These are phyloP conservation scores for Phytopythium sindhum DNA, from an alignment of 352 stramenopile species.

Conservation along the genomic window DNA sequence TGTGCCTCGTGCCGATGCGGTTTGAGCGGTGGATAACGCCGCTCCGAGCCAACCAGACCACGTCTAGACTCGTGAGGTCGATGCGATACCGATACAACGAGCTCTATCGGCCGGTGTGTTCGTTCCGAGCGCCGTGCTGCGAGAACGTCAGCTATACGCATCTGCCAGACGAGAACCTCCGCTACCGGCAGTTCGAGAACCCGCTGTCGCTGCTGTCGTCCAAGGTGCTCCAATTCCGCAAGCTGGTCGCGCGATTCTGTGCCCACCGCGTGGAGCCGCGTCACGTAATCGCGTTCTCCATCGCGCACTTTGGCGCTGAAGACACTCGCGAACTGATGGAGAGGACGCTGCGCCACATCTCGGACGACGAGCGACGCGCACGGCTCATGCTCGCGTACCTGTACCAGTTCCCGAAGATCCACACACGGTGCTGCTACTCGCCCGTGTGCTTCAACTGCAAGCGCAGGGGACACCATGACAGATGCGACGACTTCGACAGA, in stretches of 20 bases:
- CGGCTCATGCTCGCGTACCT: too few species aligned
- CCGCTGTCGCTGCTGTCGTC: constrained; percentile 10
- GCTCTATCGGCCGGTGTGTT: constrained; percentile 20
- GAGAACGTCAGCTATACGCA: constrained; percentile 33
- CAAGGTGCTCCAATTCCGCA: constrained; percentile 9
- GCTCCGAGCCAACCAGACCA: neutral
- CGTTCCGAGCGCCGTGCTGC: constrained; percentile 26
- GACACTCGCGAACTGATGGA: constrained; percentile 14
- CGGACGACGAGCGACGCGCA: too few species aligned
- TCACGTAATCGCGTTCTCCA: constrained; percentile 16
- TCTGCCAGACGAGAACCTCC: too few species aligned
- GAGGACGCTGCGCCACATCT: neutral
- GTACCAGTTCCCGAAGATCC: constrained; percentile 20
- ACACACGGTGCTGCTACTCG: constrained; percentile 32
- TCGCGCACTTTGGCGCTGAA: constrained; percentile 18
- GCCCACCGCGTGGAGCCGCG: constrained; percentile 17
- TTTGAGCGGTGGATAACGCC: constrained; percentile 15
- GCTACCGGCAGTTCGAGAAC: neutral
- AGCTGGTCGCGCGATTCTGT: constrained; percentile 16
- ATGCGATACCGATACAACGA: neutral
- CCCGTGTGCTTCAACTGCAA: constrained; percentile 60
- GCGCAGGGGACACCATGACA: constrained; percentile 22
- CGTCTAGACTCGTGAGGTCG: too few species aligned
- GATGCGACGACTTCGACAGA: constrained; percentile 14
- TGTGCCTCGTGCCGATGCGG: constrained; percentile 22